Percentiles rank a stretch among this genome's conserved stretches.
phyloP scores from a whole-genome alignment of 2,329 filamentous ascomycete species.

The Xylaria sp. region DNA sequence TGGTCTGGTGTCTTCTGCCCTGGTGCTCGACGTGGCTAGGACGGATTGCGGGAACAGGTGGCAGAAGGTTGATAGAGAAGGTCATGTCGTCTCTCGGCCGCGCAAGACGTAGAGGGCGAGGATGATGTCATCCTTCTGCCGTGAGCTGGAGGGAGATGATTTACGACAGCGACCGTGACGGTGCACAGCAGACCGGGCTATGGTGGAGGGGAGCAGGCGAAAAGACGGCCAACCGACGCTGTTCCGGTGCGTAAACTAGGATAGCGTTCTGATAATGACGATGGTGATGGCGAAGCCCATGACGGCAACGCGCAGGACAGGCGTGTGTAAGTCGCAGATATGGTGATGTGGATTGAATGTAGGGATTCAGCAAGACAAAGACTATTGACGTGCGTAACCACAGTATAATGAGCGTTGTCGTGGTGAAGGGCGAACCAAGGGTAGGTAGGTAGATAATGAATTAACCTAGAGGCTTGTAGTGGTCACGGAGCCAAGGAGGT shows the following conservation, averaged over 20 bases:
- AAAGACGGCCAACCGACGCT: neutral
- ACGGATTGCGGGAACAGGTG: slow-evolving; percentile 37
- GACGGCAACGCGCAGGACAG: neutral
- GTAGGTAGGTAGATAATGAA: too few species aligned
- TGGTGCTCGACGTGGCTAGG: slow-evolving; percentile 16
- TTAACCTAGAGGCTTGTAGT: too few species aligned
- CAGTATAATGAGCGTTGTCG: too few species aligned
- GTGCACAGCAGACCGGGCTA: slow-evolving; percentile 19
- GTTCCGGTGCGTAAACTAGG: neutral
- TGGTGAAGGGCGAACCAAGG: too few species aligned
- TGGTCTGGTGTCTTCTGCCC: neutral
- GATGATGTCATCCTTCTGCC: slow-evolving; percentile 13
- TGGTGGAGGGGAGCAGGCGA: neutral
- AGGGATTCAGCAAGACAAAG: too few species aligned
- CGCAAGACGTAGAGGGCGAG: neutral
- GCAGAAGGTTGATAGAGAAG: slow-evolving; percentile 41
- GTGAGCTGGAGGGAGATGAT: slow-evolving; percentile 1
- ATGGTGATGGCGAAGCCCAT: neutral
- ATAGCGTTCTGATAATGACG: neutral
- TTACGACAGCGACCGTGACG: neutral
- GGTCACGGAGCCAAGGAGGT: too few species aligned
- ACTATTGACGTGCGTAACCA: too few species aligned
- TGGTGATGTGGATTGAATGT: too few species aligned
- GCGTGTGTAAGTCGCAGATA: too few species aligned
- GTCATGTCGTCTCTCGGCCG: slow-evolving; percentile 42